These are phyloP conservation scores for Barbatosphaeria neglecta DNA, from an alignment of 495 filamentous ascomycete genomes.

Conservation along the genomic window DNA sequence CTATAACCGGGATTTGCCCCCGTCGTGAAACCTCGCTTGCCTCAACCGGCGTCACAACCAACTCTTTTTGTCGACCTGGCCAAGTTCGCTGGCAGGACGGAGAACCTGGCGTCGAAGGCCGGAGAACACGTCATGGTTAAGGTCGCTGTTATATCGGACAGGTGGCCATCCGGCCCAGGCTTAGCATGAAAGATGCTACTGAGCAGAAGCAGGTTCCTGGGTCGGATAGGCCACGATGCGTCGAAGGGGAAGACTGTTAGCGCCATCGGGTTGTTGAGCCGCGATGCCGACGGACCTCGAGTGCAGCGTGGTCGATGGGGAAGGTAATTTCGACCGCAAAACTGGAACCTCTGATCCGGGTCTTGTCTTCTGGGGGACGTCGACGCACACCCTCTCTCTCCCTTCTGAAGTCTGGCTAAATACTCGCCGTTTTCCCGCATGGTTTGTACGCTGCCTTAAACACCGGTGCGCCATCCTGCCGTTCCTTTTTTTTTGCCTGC, in stretches of 20 bases:
- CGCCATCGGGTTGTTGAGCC: neutral
- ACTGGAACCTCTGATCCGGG: neutral
- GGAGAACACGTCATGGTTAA: neutral
- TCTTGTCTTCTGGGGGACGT: too few relatives aligned
- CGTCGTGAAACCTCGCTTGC: neutral
- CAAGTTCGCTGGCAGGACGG: too few relatives aligned
- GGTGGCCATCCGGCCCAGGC: neutral
- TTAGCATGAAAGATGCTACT: neutral
- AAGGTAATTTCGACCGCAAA: neutral
- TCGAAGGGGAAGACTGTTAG: too few relatives aligned
- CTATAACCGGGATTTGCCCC: neutral
- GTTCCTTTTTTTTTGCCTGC: slow-evolving; percentile 1
- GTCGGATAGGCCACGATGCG: too few relatives aligned
- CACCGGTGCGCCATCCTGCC: too few relatives aligned
- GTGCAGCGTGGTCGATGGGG: neutral
- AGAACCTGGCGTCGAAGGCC: too few relatives aligned
- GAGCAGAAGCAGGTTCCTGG: too few relatives aligned
- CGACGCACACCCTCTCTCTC: too few relatives aligned
- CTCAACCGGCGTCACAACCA: neutral
- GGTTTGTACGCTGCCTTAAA: neutral
- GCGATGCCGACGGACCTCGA: neutral
- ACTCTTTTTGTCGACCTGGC: too few relatives aligned
- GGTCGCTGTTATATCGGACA: neutral
- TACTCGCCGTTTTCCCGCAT: slow-evolving; percentile 3
- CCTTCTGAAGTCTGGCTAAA: slow-evolving; percentile 11